Conservation (phyloP, 1,139 yeast species). For the Ashbya aceris region DNA sequence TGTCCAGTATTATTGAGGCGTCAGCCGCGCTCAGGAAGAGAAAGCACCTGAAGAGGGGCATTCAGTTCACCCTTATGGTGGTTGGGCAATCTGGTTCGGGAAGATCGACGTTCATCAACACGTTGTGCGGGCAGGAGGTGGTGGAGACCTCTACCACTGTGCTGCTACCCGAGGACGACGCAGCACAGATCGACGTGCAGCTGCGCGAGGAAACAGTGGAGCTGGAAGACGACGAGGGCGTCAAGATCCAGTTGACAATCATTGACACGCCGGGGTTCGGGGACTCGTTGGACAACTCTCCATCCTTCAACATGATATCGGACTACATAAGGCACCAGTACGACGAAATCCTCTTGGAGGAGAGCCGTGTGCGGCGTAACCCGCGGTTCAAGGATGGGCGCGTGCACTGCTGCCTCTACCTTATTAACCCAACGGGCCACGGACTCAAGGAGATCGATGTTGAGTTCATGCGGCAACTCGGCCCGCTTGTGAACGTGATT, state of each 20-base stretch:
- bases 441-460: conserved; percentile 71
- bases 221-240: conserved; percentile 69
- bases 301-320: conserved; percentile 52
- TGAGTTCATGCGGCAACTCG: conserved; percentile 65
- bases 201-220: conserved; percentile 49
- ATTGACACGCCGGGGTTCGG: conserved; percentile 81
- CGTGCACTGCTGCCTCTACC: conserved; percentile 64
- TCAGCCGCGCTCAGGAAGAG: conserved; percentile 47
- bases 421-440: conserved; percentile 68
- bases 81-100: conserved; percentile 78
- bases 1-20: conserved; percentile 35
- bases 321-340: conserved; percentile 70
- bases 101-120: conserved; percentile 75
- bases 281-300: conserved; percentile 57
- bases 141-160: conserved; percentile 43
- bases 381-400: conserved; percentile 73
- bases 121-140: conserved; percentile 81
- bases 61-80: conserved; percentile 76
- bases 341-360: conserved; percentile 86
- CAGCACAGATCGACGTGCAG: conserved; percentile 37
- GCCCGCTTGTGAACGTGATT: conserved; percentile 74
- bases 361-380: conserved; percentile 80
- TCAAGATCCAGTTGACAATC: conserved; percentile 52
- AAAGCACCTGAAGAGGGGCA: conserved; percentile 78
- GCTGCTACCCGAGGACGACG: conserved; percentile 37